phyloP scores from a whole-genome alignment of 192 early-diverging fungal species.

The Phlyctochytrium bullatum region DNA sequence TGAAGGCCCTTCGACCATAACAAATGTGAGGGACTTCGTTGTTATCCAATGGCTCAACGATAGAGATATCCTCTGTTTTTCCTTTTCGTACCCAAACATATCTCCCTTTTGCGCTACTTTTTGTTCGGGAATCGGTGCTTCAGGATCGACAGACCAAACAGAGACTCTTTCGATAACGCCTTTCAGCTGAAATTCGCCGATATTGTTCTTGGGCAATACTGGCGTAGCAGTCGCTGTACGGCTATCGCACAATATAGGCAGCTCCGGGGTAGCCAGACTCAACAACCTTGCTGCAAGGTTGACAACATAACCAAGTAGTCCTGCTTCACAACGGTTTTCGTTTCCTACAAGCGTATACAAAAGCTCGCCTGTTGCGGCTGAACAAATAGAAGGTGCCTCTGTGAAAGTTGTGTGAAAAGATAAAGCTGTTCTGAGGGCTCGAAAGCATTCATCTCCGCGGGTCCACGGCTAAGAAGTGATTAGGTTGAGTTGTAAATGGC shows the following conservation, averaged over 20 bases:
- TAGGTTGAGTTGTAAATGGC: no score
- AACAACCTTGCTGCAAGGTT: not conserved
- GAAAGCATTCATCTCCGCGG: not conserved
- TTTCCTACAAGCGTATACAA: not conserved
- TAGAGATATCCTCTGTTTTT: not conserved
- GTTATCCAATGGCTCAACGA: not conserved
- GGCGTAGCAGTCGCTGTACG: not conserved
- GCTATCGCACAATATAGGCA: not conserved
- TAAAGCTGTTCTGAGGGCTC: not conserved
- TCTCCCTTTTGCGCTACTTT: not conserved
- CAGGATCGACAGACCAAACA: not conserved
- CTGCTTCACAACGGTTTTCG: not conserved
- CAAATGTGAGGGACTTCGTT: not conserved
- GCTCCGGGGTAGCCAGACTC: not conserved
- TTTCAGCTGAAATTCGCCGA: not conserved
- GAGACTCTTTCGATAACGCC: not conserved
- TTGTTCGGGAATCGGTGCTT: not conserved
- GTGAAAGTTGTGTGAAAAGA: not conserved
- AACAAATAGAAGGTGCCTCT: not conserved
- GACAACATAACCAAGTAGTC: not conserved
- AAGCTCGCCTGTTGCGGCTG: not conserved
- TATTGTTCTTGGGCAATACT: not conserved
- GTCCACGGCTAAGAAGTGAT: slow-evolving; percentile 1
- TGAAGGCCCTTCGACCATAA: not conserved
- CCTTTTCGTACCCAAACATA: not conserved